A percentile compares a stretch with the other conserved stretches of the same genome.
These are phyloP conservation scores for Aphanomyces stellatus DNA, from an alignment of 352 stramenopile genomes.

Conservation along the genomic window DNA sequence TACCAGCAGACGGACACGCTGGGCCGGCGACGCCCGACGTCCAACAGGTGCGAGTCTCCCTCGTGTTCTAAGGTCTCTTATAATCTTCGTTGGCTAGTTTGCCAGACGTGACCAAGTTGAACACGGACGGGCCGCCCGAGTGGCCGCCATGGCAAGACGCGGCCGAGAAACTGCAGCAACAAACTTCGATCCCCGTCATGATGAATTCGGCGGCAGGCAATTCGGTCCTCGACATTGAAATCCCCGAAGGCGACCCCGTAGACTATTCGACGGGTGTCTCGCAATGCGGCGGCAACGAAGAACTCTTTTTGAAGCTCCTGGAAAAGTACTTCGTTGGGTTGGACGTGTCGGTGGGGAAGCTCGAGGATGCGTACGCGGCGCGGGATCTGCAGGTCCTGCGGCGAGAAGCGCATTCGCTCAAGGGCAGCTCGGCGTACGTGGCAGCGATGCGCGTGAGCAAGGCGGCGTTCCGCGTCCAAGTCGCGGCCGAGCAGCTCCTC, in stretches of 20 bases:
- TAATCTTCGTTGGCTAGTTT: slow-evolving; percentile 14
- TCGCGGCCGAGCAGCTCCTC: slow-evolving; percentile 59
- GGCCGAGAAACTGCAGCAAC: neutral
- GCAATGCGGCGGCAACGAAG: slow-evolving; percentile 67
- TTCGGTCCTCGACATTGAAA: slow-evolving; percentile 50
- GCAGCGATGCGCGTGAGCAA: slow-evolving; percentile 72
- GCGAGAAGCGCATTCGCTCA: slow-evolving; percentile 70
- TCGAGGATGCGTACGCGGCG: slow-evolving; percentile 37
- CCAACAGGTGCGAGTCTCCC: neutral
- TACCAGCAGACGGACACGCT: neutral
- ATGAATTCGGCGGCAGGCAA: slow-evolving; percentile 27
- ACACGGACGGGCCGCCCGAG: neutral
- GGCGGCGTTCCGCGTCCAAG: slow-evolving; percentile 66
- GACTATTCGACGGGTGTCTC: slow-evolving; percentile 70
- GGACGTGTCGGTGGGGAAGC: slow-evolving; percentile 45
- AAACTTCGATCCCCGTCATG: slow-evolving; percentile 12
- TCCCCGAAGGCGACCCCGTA: slow-evolving; percentile 69
- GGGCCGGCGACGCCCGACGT: neutral
- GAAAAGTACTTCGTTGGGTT: slow-evolving; percentile 70
- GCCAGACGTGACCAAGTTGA: slow-evolving; percentile 18
- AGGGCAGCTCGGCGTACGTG: slow-evolving; percentile 72
- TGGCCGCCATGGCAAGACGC: neutral
- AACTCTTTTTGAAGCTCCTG: slow-evolving; percentile 67
- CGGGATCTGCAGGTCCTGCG: slow-evolving; percentile 42
- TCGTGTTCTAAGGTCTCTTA: no score